Evolutionary conservation across 108 stramenopile genomes (phyloP).

Genomic region (Nannochloropsis salina): DNA sequence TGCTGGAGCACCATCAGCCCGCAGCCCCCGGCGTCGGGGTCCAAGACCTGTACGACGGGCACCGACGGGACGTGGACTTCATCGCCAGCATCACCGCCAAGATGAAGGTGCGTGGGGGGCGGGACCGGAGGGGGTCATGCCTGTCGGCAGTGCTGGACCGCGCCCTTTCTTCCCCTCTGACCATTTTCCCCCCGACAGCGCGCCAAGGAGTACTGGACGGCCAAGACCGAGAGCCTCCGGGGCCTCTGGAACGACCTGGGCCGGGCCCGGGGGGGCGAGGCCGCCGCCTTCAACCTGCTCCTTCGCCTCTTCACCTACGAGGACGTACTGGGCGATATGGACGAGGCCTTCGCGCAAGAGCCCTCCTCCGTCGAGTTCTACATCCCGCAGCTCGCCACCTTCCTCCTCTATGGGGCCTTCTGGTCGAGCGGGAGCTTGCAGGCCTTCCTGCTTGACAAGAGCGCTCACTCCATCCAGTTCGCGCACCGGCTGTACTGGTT

Average conservation of each 20-base stretch:
- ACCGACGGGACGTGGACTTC: conserved; percentile 3
- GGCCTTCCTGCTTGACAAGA: conserved; percentile 36
- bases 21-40: not conserved
- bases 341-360: not conserved
- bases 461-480: conserved; percentile 29
- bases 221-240: not conserved
- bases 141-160: not conserved
- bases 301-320: not conserved
- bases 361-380: conserved; percentile 19
- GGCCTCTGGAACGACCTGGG: not conserved
- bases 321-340: not conserved
- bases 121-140: not conserved
- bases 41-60: not conserved
- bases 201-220: conserved; percentile 16
- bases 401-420: conserved; percentile 37
- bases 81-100: not conserved
- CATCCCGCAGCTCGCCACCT: conserved; percentile 39
- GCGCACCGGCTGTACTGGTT: conserved; percentile 37
- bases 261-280: not conserved
- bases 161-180: not conserved
- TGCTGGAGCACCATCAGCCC: conserved; percentile 3
- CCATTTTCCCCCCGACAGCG: not conserved
- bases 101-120: not conserved
- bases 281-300: not conserved
- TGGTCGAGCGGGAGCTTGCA: conserved; percentile 38